These are phyloP conservation scores for Arabidopsis hybrid DNA, from an alignment of 441 rosid species.

Conservation along the genomic window DNA sequence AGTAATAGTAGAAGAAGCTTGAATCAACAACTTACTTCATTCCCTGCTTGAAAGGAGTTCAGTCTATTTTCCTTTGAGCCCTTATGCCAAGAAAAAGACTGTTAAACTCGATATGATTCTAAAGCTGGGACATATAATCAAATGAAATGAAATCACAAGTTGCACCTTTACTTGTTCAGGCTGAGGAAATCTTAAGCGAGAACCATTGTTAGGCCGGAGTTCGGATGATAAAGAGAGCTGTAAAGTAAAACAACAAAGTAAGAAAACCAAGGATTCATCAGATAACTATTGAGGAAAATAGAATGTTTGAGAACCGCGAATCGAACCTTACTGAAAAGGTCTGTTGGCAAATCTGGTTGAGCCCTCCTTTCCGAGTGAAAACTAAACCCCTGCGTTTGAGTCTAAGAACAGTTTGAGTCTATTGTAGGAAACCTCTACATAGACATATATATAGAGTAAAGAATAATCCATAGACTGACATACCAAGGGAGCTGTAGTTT, in stretches of 20 bases:
- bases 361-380: conserved; percentile 67
- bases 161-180: conserved; percentile 62
- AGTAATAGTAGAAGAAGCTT: not conserved
- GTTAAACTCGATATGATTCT: conserved; percentile 38
- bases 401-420: conserved; percentile 30
- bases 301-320: not conserved
- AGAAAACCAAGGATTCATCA: not conserved
- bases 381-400: conserved; percentile 70
- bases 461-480: conserved; percentile 20
- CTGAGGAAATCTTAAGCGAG: conserved; percentile 50
- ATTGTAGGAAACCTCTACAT: not conserved
- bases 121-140: conserved; percentile 12
- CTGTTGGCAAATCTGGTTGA: conserved; percentile 69
- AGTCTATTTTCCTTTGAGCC: conserved; percentile 89
- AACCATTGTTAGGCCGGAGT: conserved; percentile 58
- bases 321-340: conserved; percentile 84
- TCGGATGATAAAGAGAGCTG: conserved; percentile 77
- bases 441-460: not conserved
- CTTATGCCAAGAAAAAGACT: conserved; percentile 58
- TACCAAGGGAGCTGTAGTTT: conserved; percentile 86
- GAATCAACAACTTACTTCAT: conserved; percentile 58
- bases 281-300: not conserved
- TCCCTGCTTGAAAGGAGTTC: conserved; percentile 62
- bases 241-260: not conserved
- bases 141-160: conserved; percentile 21